Conservation (phyloP, 2,329 filamentous ascomycete genomes). For the Fusarium scirpi region DNA sequence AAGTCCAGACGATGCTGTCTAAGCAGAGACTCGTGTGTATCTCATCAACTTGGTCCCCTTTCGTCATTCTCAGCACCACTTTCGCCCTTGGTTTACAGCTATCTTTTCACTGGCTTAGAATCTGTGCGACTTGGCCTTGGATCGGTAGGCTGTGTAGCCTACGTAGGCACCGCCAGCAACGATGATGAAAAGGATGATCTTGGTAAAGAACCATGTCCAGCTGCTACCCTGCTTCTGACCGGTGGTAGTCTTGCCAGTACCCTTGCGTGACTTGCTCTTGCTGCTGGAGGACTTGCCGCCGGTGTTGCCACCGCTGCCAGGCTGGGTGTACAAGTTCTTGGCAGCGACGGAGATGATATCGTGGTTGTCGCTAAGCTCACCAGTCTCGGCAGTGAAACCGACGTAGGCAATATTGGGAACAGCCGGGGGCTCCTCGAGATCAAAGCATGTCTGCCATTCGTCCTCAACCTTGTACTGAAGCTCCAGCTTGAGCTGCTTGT, state of each 20-base stretch:
- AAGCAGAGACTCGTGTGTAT: slow-evolving; percentile 21
- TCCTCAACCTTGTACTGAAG: slow-evolving; percentile 93
- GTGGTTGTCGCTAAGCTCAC: slow-evolving; percentile 96
- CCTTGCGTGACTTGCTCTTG: slow-evolving; percentile 53
- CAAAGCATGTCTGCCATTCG: slow-evolving; percentile 92
- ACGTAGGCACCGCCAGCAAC: slow-evolving; percentile 81
- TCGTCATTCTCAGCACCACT: background rate
- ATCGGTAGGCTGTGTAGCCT: slow-evolving; percentile 85
- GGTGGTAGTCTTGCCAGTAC: slow-evolving; percentile 50
- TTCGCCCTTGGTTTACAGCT: background rate
- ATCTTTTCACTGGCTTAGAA: slow-evolving; percentile 57
- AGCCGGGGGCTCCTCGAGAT: slow-evolving; percentile 74
- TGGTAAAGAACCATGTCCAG: slow-evolving; percentile 78
- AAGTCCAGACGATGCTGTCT: slow-evolving; percentile 29
- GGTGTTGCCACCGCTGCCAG: slow-evolving; percentile 55
- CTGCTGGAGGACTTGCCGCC: slow-evolving; percentile 53
- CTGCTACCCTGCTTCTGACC: slow-evolving; percentile 59
- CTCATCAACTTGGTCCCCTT: slow-evolving; percentile 13
- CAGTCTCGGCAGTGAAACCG: slow-evolving; percentile 88
- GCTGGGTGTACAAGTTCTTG: slow-evolving; percentile 84
- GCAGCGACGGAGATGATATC: slow-evolving; percentile 90
- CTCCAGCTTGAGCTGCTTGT: slow-evolving; percentile 90
- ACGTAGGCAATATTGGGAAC: slow-evolving; percentile 83
- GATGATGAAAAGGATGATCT: slow-evolving; percentile 81
- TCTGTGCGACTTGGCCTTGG: slow-evolving; percentile 70